These are phyloP conservation scores for Phlebiopsis gigantea DNA, from an alignment of 768 basidiomycete species.

Conservation along the genomic window DNA sequence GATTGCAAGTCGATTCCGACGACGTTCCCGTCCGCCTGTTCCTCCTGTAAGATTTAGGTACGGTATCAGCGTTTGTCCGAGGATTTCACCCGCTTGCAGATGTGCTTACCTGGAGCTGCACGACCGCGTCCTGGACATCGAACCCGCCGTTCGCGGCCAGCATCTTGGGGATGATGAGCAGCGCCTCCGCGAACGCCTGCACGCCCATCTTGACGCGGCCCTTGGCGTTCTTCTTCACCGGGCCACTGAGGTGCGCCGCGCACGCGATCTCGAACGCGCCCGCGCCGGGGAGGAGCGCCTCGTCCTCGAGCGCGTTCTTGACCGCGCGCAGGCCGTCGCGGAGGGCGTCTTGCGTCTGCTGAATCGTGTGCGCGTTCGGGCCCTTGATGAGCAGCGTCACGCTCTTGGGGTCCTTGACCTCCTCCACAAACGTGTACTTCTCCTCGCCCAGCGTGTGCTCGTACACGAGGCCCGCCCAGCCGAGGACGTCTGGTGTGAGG, in stretches of 20 bases:
- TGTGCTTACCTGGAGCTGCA: conserved; percentile 71
- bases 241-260: conserved; percentile 73
- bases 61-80: conserved; percentile 5
- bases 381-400: conserved; percentile 98
- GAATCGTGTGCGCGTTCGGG: conserved; percentile 92
- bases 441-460: conserved; percentile 99
- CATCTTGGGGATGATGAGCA: conserved; percentile 94
- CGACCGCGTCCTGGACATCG: conserved; percentile 94
- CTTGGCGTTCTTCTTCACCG: conserved; percentile 81
- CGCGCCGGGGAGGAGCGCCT: conserved; percentile 86
- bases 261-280: conserved; percentile 97
- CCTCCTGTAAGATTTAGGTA: conserved; percentile 53
- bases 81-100: neutral
- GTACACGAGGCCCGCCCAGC: conserved; percentile 98
- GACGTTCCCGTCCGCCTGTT: conserved; percentile 87
- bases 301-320: conserved; percentile 95
- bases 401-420: conserved; percentile 91
- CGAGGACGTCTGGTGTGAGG: conserved; percentile 83
- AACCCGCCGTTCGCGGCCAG: conserved; percentile 94
- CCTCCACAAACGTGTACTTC: conserved; percentile 96
- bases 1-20: conserved; percentile 91
- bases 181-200: conserved; percentile 92
- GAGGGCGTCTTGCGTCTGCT: conserved; percentile 97
- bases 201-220: conserved; percentile 97
- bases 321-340: conserved; percentile 94